Evolutionary conservation across 148 eudicot species (phyloP), one percentile per base, ranked within the genome.

Genomic region (Diospyros lotus): DNA sequence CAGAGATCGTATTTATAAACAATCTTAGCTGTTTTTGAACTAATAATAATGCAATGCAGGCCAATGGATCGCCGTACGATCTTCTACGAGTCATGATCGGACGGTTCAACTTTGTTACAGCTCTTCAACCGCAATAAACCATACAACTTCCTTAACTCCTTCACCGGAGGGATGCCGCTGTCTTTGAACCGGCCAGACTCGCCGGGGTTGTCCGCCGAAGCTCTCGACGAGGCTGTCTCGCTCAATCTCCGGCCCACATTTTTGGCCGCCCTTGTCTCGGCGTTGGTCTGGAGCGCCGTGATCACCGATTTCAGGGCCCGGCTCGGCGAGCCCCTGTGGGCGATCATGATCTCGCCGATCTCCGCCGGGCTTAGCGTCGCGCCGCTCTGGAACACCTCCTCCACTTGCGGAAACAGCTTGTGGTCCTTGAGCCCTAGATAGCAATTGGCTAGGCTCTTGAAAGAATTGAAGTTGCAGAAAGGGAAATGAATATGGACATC

Each of bases 401-500:
- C 93, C n/a, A 92, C 92, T 67, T 90, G 95, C 0, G 91, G 82
- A 38, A 94, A 94, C 66, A 92, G 56, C 69, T 94, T 94, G 52
- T 94, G 98, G 14, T 94, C 98, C 53, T 76, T 89, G 6, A 95
- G 73, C 17, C 97, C 98, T 12, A 93, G 68, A 70, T 91, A 88
- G 74, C 80, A 93, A 55, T 50, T 87, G 0, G 94, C 99, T 43
- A 95, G 72, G 9, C 71, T 84, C 79, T 88, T 93, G 73, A 95
- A 95, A 5, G 85, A 87, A 40, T 78, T 85, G 80, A 93, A 95
- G 81, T 95, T 87, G 48, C 96, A 91, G 3, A 85, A 68, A 0
- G 97, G 96, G 12, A 95, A 93, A 69, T 90, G 76, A 18, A 94
- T 87, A 48, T 92, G 97, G 4, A 92, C 98, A 61, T 94, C 98